These are phyloP conservation scores for Cymbidium sinense DNA, from an alignment of 106 monocot species.

Conservation along the genomic window DNA sequence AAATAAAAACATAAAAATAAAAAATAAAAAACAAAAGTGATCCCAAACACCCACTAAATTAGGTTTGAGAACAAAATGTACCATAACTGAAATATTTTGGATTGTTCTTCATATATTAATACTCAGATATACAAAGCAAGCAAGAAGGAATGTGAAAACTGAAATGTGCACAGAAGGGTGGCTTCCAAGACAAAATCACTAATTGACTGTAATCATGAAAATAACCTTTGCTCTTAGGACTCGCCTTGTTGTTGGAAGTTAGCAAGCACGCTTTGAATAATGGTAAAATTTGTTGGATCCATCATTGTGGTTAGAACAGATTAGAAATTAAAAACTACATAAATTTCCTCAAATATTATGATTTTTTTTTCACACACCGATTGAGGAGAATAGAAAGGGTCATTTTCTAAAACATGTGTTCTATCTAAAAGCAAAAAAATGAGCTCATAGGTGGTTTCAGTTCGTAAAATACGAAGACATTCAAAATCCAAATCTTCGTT, in stretches of 20 bases:
- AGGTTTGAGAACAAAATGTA: background rate
- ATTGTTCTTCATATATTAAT: background rate
- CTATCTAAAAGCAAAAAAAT: no score
- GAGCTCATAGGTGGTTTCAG: no score
- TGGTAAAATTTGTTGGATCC: background rate
- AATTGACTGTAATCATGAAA: background rate
- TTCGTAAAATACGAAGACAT: no score
- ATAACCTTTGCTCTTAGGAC: background rate
- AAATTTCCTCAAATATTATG: no score
- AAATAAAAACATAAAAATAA: no score
- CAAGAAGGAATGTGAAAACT: background rate
- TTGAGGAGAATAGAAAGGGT: no score
- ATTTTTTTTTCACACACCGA: no score
- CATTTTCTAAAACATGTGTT: no score
- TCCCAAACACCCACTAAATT: no score
- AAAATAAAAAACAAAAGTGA: no score
- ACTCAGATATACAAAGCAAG: background rate
- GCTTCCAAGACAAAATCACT: background rate
- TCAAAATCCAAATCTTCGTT: background rate
- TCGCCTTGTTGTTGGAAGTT: background rate
- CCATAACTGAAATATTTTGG: background rate
- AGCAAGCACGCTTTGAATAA: background rate
- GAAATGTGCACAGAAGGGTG: slow-evolving; percentile 1
- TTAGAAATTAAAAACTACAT: no score
- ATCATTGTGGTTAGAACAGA: background rate